Evolutionary conservation across 192 early-diverging fungal genomes (phyloP), one percentile per base, ranked within the genome.

Genomic region (Podila verticillata): DNA sequence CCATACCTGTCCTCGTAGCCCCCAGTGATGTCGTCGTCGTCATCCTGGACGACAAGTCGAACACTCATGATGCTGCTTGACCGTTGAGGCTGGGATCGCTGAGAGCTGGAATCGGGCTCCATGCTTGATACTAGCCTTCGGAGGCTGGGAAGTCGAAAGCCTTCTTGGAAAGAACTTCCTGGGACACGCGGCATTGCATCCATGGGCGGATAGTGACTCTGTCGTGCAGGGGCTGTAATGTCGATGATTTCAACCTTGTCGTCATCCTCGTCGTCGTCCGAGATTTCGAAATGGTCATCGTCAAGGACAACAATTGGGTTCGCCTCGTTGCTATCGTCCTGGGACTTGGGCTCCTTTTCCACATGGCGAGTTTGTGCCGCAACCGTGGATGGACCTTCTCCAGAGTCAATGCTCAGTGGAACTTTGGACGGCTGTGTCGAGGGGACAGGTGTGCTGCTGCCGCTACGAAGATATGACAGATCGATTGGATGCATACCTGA

Each of bases 181-280:
- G 68, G 64, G n/a, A 71, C 75, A 24, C 75, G 75, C 28, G 64
- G 35, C 26, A 79, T 29, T 31, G 28, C 56, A 48, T 79, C 75
- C 20, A 48, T 24, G 7, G 48, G 68, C 4, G 75, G 75, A 10
- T 79, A 79, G 7, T 48, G 60, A 13, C 24, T 7, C 19, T 48
- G 48, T 12, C 64, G 57, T 10, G 57, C 15, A 19, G 69, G 75
- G 35, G 63, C 68, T 6, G 75, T 70, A 48, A 70, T 34, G 28
- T 70, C 64, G 39, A 79, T 70, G 31, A 70, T 51, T 28, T 70
- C 68, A 3, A 71, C 35, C 15, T 71, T 59, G 35, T 70, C 75
- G 28, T 78, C 74, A 2, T 65, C 68, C 6, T 77, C 63, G 66
- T 74, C 66, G 5, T 31, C 61, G 13, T 32, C 48, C 12, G 47